Conservation (phyloP, 2,329 filamentous ascomycete species). For the Fusarium verticillioides region DNA sequence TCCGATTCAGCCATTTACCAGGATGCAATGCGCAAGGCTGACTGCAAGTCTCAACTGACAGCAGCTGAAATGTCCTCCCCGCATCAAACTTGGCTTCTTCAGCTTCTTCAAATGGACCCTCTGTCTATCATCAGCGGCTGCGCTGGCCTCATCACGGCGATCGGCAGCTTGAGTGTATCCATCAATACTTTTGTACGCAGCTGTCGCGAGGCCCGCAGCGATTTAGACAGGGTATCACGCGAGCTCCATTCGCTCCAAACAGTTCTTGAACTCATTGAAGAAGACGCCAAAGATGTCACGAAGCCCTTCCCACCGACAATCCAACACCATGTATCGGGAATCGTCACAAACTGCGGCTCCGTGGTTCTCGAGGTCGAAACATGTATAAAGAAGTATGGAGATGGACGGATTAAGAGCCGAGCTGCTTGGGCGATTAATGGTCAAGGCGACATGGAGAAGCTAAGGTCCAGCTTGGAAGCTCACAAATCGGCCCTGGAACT, state of each 20-base stretch:
- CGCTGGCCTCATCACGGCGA: constrained; percentile 12
- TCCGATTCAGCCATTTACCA: not conserved
- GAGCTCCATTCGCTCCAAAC: constrained; percentile 22
- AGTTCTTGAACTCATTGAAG: constrained; percentile 26
- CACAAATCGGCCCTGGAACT: constrained; percentile 23
- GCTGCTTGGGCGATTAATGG: constrained; percentile 1
- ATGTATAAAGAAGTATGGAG: constrained; percentile 6
- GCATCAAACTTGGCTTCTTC: not conserved
- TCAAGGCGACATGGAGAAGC: constrained; percentile 20
- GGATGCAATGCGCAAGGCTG: not conserved
- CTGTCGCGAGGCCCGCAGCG: constrained; percentile 24
- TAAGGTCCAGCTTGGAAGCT: constrained; percentile 10
- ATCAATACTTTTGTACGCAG: constrained; percentile 19
- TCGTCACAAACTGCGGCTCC: not conserved
- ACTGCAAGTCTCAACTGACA: not conserved
- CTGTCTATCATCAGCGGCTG: constrained; percentile 23
- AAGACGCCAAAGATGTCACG: constrained; percentile 1
- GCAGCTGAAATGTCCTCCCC: not conserved
- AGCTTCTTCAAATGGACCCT: not conserved
- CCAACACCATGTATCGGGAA: not conserved
- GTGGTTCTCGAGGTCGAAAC: constrained; percentile 8
- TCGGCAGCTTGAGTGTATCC: not conserved
- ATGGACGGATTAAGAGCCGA: not conserved
- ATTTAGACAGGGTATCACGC: constrained; percentile 27
- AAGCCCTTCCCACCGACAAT: constrained; percentile 7